Evolutionary conservation across 2,329 filamentous ascomycete genomes (phyloP), one percentile per base, ranked within the genome.

Genomic region (Dothidotthia symphoricarpi): DNA sequence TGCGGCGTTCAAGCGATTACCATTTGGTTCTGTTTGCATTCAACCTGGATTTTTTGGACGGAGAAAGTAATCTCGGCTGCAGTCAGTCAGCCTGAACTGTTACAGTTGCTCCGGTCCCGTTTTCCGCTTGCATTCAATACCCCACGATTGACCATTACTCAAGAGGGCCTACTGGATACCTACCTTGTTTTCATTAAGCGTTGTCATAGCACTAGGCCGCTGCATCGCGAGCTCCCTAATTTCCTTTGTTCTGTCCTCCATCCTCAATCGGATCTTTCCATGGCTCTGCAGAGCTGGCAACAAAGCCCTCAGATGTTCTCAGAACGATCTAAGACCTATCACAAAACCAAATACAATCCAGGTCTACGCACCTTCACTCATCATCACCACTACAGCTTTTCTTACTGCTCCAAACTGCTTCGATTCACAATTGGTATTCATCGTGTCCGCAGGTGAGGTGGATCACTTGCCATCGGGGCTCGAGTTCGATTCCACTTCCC

Each of bases 1-100:
- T 51, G 43, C 43, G 63, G 63, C 63, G 62, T 66, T 66, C 36
- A 49, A 62, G 62, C 61, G 61, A 51, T 58, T 47, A 36, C 53
- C 49, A 50, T 59, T 58, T 54, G 49, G 34, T 41, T 38, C 41
- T 47, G 42, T 46, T 34, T 58, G 51, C 52, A 57, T 59, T 36
- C 35, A 48, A 36, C 31, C 50, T 48, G 50, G 43, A 50, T 39
- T 48, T 54, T 30, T 47, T 49, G 46, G 48, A 48, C 41, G 46
- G 49, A 49, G 45, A 50, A 45, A 43, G 45, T 39, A 49, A 36
- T 37, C 25, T 46, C 29, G 37, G 51, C 45, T 49, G 49, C 41
- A 31, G 38, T 41, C 43, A 48, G 43, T 45, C 45, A 51, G 37
- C 44, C 46, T 49, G 45, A 39, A 31, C 40, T 43, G 37, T 42